These are phyloP conservation scores for Kuraishia hungarica DNA, from an alignment of 805 yeast species.

Conservation along the genomic window DNA sequence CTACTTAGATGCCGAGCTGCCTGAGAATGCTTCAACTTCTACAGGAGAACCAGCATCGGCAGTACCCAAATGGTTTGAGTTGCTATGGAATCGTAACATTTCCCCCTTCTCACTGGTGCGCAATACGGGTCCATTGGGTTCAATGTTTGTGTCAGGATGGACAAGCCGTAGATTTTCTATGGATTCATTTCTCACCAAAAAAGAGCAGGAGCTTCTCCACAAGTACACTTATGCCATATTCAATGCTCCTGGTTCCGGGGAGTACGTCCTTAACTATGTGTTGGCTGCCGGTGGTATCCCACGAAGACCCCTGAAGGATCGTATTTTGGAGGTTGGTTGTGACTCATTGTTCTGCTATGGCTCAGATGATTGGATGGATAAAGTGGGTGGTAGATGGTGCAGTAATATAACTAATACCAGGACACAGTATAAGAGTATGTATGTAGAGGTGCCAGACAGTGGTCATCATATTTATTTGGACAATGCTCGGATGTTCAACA, in stretches of 20 bases:
- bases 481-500: conserved; percentile 46
- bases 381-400: conserved; percentile 35
- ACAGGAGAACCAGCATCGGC: conserved; percentile 32
- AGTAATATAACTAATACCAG: conserved; percentile 24
- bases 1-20: not conserved
- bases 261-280: conserved; percentile 76
- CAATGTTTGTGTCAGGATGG: conserved; percentile 85
- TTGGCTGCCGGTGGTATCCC: conserved; percentile 91
- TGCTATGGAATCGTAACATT: conserved; percentile 68
- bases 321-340: conserved; percentile 45
- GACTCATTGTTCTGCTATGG: conserved; percentile 84
- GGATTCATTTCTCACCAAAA: conserved; percentile 21
- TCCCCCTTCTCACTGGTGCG: conserved; percentile 83
- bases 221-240: conserved; percentile 77
- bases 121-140: conserved; percentile 73
- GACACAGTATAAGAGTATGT: conserved; percentile 12
- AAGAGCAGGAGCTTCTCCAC: conserved; percentile 52
- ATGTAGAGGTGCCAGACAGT: conserved; percentile 35
- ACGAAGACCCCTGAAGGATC: conserved; percentile 54
- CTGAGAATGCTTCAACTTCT: conserved; percentile 8
- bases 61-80: conserved; percentile 71
- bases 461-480: conserved; percentile 83
- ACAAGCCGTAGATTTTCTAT: conserved; percentile 59
- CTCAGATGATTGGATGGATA: conserved; percentile 58
- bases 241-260: conserved; percentile 86